phyloP scores from a whole-genome alignment of 108 stramenopile genomes.

The Bacterosira constricta region DNA sequence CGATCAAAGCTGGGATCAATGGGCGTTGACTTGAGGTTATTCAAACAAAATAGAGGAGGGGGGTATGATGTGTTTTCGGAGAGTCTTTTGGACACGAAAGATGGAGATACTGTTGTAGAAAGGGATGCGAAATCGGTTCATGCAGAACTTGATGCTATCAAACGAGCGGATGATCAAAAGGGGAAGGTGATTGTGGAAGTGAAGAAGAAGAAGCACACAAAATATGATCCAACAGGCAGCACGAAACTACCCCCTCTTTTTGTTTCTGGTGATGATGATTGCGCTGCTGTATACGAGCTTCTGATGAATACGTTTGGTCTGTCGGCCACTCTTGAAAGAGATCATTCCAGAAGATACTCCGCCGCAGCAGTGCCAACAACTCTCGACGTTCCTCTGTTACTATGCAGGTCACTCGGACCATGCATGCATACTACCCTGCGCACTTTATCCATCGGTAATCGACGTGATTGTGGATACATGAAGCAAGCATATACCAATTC shows the following conservation, averaged over 20 bases:
- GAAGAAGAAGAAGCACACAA: constrained; percentile 15
- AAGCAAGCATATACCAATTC: constrained; percentile 19
- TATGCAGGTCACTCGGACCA: constrained; percentile 60
- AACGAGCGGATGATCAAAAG: constrained; percentile 42
- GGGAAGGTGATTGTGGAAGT: constrained; percentile 34
- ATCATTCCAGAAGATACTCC: background rate
- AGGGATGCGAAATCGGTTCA: constrained; percentile 25
- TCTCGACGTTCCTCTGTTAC: constrained; percentile 58
- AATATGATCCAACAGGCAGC: background rate
- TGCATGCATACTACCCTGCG: constrained; percentile 56
- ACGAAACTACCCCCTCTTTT: constrained; percentile 31
- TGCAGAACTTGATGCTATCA: constrained; percentile 69
- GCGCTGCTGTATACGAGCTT: constrained; percentile 62
- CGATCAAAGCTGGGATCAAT: constrained; percentile 35
- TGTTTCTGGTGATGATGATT: constrained; percentile 62
- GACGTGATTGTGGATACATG: constrained; percentile 33
- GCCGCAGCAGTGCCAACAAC: background rate
- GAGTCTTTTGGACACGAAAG: constrained; percentile 10
- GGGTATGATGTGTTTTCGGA: constrained; percentile 15
- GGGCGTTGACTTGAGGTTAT: constrained; percentile 36
- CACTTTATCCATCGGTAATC: constrained; percentile 31
- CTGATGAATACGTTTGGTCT: constrained; percentile 59
- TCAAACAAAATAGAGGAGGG: constrained; percentile 1
- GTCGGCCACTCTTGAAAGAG: background rate
- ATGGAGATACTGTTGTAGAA: background rate